These are phyloP conservation scores for Mayamaea pseudoterrestris DNA, from an alignment of 108 stramenopile species.

Conservation along the genomic window DNA sequence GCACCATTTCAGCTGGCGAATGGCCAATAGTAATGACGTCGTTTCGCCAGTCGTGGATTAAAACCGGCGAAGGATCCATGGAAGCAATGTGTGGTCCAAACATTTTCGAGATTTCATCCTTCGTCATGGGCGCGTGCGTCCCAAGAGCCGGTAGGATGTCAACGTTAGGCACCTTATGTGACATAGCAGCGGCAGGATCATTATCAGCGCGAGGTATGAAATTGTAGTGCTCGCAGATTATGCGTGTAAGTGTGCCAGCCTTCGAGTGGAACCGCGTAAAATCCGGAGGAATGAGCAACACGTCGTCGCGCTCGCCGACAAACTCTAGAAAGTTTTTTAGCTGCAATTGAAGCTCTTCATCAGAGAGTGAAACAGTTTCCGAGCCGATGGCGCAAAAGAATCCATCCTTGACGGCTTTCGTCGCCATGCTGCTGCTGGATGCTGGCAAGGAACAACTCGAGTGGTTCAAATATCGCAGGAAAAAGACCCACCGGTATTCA, in stretches of 20 bases:
- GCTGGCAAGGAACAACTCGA: too few species aligned
- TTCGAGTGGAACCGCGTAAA: slow-evolving; percentile 84
- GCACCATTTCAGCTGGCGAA: slow-evolving; percentile 71
- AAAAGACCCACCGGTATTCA: too few species aligned
- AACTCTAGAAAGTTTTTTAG: slow-evolving; percentile 33
- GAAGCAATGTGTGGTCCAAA: slow-evolving; percentile 48
- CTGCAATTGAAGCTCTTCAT: slow-evolving; percentile 18
- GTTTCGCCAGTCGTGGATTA: slow-evolving; percentile 92
- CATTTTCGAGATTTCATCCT: slow-evolving; percentile 68
- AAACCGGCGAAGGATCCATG: slow-evolving; percentile 35
- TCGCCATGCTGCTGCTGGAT: too few species aligned
- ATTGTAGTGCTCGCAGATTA: slow-evolving; percentile 80
- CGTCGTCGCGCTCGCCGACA: slow-evolving; percentile 60
- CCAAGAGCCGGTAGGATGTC: slow-evolving; percentile 88
- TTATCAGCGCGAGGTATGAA: slow-evolving; percentile 21
- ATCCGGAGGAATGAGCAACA: slow-evolving; percentile 84
- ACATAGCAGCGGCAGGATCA: background rate
- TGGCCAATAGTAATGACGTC: slow-evolving; percentile 91
- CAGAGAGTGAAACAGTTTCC: slow-evolving; percentile 22
- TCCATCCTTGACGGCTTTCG: too few species aligned
- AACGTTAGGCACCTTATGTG: slow-evolving; percentile 16
- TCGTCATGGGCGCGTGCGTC: slow-evolving; percentile 89
- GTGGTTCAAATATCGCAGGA: too few species aligned
- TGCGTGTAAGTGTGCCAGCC: slow-evolving; percentile 71
- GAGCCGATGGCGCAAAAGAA: slow-evolving; percentile 44